Percentiles rank a stretch among this genome's conserved stretches.
Evolutionary conservation across 2,329 filamentous ascomycete species (phyloP).

Genomic region (Simplicillium sp.): DNA sequence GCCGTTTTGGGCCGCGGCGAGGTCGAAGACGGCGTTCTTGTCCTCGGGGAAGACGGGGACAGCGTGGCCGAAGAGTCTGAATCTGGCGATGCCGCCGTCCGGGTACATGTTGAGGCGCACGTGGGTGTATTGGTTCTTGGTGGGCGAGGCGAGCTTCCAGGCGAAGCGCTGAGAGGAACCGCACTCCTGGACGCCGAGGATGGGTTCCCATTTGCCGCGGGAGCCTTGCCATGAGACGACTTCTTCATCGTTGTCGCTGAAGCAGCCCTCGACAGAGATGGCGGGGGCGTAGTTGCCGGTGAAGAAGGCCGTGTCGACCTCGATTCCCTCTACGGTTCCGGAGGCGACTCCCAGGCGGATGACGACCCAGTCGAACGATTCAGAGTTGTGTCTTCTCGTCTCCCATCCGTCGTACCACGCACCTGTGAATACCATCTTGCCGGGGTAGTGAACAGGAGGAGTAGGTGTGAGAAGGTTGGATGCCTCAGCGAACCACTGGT

Average conservation of each 20-base stretch:
- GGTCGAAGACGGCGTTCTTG: slow-evolving; percentile 57
- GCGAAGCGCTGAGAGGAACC: slow-evolving; percentile 65
- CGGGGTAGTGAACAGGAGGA: slow-evolving; percentile 50
- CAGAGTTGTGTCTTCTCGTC: slow-evolving; percentile 55
- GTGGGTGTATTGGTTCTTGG: slow-evolving; percentile 64
- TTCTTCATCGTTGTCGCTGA: slow-evolving; percentile 53
- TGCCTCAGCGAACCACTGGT: slow-evolving; percentile 61
- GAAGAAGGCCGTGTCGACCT: slow-evolving; percentile 77
- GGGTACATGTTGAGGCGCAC: slow-evolving; percentile 78
- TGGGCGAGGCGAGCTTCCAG: slow-evolving; percentile 55
- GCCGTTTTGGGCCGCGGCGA: slow-evolving; percentile 70
- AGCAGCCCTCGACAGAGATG: slow-evolving; percentile 69
- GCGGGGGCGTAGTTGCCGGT: slow-evolving; percentile 74
- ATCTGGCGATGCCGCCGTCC: slow-evolving; percentile 74
- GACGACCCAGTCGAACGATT: slow-evolving; percentile 57
- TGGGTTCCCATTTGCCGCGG: slow-evolving; percentile 59
- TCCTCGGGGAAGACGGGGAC: slow-evolving; percentile 67
- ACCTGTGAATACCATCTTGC: slow-evolving; percentile 60
- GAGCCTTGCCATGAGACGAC: slow-evolving; percentile 52
- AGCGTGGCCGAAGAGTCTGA: slow-evolving; percentile 67
- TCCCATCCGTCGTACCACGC: slow-evolving; percentile 68
- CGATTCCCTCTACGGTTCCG: slow-evolving; percentile 63
- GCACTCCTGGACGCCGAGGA: slow-evolving; percentile 61
- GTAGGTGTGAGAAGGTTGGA: slow-evolving; percentile 55
- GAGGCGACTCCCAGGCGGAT: slow-evolving; percentile 59